Conservation (phyloP, 768 basidiomycete species). For the Basidioascus undulatus region DNA sequence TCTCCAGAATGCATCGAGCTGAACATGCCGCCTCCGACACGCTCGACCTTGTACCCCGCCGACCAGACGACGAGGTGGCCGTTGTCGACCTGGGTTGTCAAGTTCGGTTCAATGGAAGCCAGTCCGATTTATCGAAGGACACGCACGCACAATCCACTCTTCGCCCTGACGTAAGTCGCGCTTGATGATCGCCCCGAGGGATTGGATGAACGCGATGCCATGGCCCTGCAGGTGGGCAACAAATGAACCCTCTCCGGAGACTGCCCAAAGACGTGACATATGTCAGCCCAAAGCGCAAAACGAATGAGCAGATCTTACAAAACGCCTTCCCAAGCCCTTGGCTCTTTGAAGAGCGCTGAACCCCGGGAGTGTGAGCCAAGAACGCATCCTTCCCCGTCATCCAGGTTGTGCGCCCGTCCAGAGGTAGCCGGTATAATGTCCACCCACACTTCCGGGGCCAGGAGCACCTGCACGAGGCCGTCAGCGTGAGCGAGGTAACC, state of each 20-base stretch:
- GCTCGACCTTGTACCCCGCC: slow-evolving; percentile 18
- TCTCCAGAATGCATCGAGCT: no score
- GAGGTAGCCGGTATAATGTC: slow-evolving; percentile 17
- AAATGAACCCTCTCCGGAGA: slow-evolving; percentile 20
- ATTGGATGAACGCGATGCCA: slow-evolving; percentile 17
- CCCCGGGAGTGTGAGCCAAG: slow-evolving; percentile 15
- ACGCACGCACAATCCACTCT: slow-evolving; percentile 16
- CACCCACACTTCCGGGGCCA: slow-evolving; percentile 19
- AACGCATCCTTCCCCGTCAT: slow-evolving; percentile 16
- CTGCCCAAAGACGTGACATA: slow-evolving; percentile 6
- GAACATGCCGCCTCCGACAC: slow-evolving; percentile 17
- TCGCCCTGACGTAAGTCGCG: slow-evolving; percentile 15
- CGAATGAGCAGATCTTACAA: slow-evolving; percentile 11
- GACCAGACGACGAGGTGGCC: slow-evolving; percentile 21
- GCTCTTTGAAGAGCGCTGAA: slow-evolving; percentile 13
- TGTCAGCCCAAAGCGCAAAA: no score
- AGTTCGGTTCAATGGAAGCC: no score
- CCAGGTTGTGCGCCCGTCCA: slow-evolving; percentile 16
- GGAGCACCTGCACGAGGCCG: slow-evolving; percentile 17
- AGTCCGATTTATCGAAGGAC: no score
- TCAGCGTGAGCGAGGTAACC: no score
- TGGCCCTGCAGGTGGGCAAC: slow-evolving; percentile 13
- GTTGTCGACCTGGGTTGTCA: slow-evolving; percentile 14
- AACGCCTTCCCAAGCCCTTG: slow-evolving; percentile 17
- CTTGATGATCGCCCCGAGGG: slow-evolving; percentile 17